Conservation (phyloP, 2,329 filamentous ascomycete genomes). For the Aspergillus sp. region DNA sequence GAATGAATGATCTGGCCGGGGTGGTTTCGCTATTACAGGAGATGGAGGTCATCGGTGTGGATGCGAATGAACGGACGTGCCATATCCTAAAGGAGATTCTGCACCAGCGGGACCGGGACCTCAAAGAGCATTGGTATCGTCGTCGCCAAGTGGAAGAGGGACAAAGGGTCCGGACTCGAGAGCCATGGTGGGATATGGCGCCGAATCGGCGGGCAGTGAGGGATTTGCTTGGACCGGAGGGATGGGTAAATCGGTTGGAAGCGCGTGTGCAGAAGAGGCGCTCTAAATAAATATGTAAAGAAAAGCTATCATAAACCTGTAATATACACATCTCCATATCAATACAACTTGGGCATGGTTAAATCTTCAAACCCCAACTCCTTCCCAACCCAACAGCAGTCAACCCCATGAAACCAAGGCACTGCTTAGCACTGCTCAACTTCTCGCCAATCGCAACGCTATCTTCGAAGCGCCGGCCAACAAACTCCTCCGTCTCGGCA, state of each 20-base stretch:
- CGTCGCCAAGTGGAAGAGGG: not conserved
- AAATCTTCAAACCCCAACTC: slow-evolving; percentile 82
- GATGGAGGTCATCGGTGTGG: slow-evolving; percentile 39
- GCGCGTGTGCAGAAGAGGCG: slow-evolving; percentile 7
- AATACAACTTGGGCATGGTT: slow-evolving; percentile 16
- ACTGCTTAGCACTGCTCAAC: slow-evolving; percentile 61
- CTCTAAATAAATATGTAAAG: slow-evolving; percentile 1
- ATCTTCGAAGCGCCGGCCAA: slow-evolving; percentile 69
- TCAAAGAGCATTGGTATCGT: slow-evolving; percentile 11
- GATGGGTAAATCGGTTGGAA: slow-evolving; percentile 20
- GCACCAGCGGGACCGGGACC: slow-evolving; percentile 17
- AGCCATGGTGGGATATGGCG: slow-evolving; percentile 28
- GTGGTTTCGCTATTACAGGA: slow-evolving; percentile 36
- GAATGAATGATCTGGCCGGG: slow-evolving; percentile 34
- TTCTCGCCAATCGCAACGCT: slow-evolving; percentile 56
- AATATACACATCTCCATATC: not conserved
- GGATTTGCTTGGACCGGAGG: slow-evolving; percentile 19
- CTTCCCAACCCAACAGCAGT: slow-evolving; percentile 74
- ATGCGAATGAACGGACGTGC: slow-evolving; percentile 29
- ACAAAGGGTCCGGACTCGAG: slow-evolving; percentile 1
- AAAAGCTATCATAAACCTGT: not conserved
- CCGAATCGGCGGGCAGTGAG: slow-evolving; percentile 23
- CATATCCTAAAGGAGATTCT: slow-evolving; percentile 25
- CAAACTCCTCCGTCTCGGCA: slow-evolving; percentile 69
- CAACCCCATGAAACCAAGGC: slow-evolving; percentile 72